These are phyloP conservation scores for Termitomyces sp. DNA, from an alignment of 768 basidiomycete genomes.

Conservation along the genomic window DNA sequence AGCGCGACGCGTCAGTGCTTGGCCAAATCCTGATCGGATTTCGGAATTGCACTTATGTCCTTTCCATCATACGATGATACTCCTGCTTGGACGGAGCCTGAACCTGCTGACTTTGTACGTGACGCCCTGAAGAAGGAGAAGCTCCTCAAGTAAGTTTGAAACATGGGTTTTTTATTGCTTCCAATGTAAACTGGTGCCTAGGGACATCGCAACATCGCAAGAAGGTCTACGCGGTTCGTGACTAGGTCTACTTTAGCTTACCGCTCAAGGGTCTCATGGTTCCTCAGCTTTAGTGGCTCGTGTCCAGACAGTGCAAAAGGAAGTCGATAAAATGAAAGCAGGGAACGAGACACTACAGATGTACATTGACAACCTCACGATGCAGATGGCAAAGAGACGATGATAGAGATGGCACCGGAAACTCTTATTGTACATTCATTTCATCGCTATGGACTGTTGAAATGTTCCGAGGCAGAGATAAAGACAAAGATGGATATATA, in stretches of 20 bases:
- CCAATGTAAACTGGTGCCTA: conserved; percentile 21
- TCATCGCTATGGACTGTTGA: too few species aligned
- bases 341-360: conserved; percentile 81
- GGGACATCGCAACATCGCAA: conserved; percentile 72
- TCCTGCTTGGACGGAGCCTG: conserved; percentile 40
- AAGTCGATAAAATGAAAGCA: conserved; percentile 74
- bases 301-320: conserved; percentile 64
- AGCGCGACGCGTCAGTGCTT: conserved; percentile 42
- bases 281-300: conserved; percentile 57
- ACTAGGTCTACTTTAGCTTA: background rate
- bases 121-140: conserved; percentile 77
- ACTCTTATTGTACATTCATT: background rate
- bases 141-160: conserved; percentile 59
- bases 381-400: conserved; percentile 80
- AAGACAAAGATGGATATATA: background rate
- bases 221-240: conserved; percentile 69
- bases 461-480: background rate
- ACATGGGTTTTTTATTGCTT: background rate
- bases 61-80: conserved; percentile 39
- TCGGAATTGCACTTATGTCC: conserved; percentile 31
- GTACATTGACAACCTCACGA: conserved; percentile 86
- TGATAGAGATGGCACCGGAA: conserved; percentile 23
- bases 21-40: conserved; percentile 22
- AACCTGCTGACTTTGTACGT: conserved; percentile 57
- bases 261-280: background rate